Evolutionary conservation across 495 filamentous ascomycete species (phyloP).

Genomic region (Neurospora tetraspora): DNA sequence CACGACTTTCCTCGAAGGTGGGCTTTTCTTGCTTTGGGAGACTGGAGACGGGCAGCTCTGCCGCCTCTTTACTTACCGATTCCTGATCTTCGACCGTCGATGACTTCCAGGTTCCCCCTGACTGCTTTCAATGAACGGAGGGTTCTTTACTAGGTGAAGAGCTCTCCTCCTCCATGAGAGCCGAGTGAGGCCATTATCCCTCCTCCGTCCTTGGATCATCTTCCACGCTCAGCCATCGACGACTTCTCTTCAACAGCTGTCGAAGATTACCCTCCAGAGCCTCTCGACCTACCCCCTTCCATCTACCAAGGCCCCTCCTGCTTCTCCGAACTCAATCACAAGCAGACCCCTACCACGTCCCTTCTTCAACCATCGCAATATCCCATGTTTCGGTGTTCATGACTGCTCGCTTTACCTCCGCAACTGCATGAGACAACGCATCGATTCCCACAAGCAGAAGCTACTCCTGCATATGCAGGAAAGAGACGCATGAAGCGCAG

Average conservation of each 20-base stretch:
- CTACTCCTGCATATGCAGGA: neutral
- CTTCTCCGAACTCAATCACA: neutral
- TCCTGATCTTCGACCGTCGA: neutral
- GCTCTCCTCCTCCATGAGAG: neutral
- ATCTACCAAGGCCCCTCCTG: neutral
- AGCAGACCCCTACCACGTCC: rapidly evolving
- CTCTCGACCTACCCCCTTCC: neutral
- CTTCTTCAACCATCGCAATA: neutral
- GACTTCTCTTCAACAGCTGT: neutral
- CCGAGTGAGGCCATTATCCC: neutral
- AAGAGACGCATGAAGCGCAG: neutral
- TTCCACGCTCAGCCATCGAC: neutral
- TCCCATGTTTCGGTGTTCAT: rapidly evolving
- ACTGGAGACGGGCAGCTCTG: neutral
- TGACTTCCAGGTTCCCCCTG: neutral
- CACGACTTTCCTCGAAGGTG: too few species aligned
- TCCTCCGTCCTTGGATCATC: too few species aligned
- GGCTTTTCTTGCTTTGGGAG: too few species aligned
- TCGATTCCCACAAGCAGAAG: neutral
- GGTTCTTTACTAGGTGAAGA: neutral
- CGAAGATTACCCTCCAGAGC: too few species aligned
- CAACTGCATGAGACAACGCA: neutral
- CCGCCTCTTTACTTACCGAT: rapidly evolving
- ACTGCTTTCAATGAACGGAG: neutral
- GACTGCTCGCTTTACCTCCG: neutral